These are phyloP conservation scores for Aspergillus sp. DNA, from an alignment of 2,329 filamentous ascomycete species.

Conservation along the genomic window DNA sequence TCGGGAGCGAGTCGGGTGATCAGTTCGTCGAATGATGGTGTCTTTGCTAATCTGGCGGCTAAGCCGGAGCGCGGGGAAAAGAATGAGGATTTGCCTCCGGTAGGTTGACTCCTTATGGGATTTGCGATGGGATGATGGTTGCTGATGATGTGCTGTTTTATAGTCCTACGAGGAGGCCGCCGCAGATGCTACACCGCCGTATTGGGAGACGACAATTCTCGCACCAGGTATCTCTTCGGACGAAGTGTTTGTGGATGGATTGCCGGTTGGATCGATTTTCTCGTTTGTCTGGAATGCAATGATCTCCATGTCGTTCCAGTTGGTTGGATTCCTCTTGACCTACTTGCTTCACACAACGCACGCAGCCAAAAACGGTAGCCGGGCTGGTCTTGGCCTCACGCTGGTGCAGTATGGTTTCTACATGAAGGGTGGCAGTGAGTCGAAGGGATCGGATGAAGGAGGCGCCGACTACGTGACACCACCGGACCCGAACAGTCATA, in stretches of 20 bases:
- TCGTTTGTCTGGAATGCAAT: slow-evolving; percentile 78
- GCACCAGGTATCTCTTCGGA: slow-evolving; percentile 89
- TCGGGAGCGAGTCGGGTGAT: slow-evolving; percentile 56
- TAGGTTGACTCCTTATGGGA: slow-evolving; percentile 53
- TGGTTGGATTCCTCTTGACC: slow-evolving; percentile 95
- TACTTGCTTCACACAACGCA: slow-evolving; percentile 98
- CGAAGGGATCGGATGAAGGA: slow-evolving; percentile 40
- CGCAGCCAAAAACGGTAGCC: slow-evolving; percentile 95
- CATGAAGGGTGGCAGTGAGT: slow-evolving; percentile 69
- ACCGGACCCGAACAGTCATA: slow-evolving; percentile 83
- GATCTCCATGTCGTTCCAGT: slow-evolving; percentile 96
- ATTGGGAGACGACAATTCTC: slow-evolving; percentile 98
- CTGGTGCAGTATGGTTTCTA: slow-evolving; percentile 96
- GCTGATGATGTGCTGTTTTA: slow-evolving; percentile 1
- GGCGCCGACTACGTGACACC: slow-evolving; percentile 60
- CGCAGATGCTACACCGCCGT: slow-evolving; percentile 91
- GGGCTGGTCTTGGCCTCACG: slow-evolving; percentile 90
- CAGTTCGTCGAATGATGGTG: slow-evolving; percentile 82
- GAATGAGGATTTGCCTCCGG: slow-evolving; percentile 88
- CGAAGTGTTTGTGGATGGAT: slow-evolving; percentile 94
- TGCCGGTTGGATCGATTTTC: slow-evolving; percentile 86
- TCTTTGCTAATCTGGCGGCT: slow-evolving; percentile 92
- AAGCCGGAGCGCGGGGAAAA: slow-evolving; percentile 82
- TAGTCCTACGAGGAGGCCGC: slow-evolving; percentile 98
- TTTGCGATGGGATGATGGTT: not conserved